Percentiles rank a stretch among this genome's conserved stretches.
These are phyloP conservation scores for Panicum miliaceum DNA, from an alignment of 176 grass and related monocot genomes.

Conservation along the genomic window DNA sequence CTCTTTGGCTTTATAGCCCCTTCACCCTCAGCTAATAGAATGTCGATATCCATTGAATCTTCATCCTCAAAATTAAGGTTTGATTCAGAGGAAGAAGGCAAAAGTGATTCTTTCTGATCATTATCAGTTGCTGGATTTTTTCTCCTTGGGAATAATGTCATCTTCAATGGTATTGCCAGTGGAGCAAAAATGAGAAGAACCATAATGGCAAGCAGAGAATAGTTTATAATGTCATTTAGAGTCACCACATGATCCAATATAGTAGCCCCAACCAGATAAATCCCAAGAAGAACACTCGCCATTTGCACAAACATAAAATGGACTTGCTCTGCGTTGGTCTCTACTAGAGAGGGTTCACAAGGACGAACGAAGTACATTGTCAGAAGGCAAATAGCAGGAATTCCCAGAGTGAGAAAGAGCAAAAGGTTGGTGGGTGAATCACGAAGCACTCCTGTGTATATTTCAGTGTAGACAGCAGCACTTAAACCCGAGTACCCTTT, in stretches of 20 bases:
- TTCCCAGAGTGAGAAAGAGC: conserved; percentile 68
- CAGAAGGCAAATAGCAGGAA: conserved; percentile 63
- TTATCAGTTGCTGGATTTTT: conserved; percentile 37
- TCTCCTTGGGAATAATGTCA: conserved; percentile 76
- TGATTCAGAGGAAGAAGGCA: conserved; percentile 62
- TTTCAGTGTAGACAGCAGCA: conserved; percentile 83
- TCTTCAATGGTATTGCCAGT: conserved; percentile 87
- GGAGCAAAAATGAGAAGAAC: conserved; percentile 71
- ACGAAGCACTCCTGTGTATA: conserved; percentile 72
- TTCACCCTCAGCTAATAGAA: conserved; percentile 88
- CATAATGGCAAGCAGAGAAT: conserved; percentile 71
- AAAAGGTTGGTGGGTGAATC: conserved; percentile 68
- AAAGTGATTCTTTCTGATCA: conserved; percentile 55
- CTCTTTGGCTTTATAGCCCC: conserved; percentile 81
- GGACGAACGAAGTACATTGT: conserved; percentile 91
- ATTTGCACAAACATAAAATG: conserved; percentile 88
- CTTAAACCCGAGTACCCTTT: conserved; percentile 85
- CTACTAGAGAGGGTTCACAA: conserved; percentile 75
- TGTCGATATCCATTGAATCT: conserved; percentile 69
- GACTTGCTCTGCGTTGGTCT: conserved; percentile 57
- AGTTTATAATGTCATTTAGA: conserved; percentile 56
- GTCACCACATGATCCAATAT: conserved; percentile 57
- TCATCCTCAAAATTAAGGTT: conserved; percentile 58
- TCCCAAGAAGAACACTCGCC: conserved; percentile 65
- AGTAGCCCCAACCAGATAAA: conserved; percentile 70